Base-by-base conservation (phyloP, 345 rosid genomes). In the Citrus hindsii region DNA sequence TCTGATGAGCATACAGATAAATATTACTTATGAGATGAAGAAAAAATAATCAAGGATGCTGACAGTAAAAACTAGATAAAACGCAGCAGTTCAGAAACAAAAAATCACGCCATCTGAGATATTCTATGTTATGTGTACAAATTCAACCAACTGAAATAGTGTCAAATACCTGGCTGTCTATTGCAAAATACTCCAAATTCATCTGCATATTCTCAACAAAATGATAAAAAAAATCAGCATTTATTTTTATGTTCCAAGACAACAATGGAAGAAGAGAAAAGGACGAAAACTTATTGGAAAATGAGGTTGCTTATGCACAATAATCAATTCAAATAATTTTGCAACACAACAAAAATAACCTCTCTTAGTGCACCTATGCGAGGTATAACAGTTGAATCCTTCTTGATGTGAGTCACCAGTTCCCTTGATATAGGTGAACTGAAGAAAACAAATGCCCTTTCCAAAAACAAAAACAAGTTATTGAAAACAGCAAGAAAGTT, bases 181-280 rank as follows among this genome's bases (percentile, higher is more conserved):
- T 92, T 30, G 99, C 91, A 87, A 94, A 97, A 87, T 90, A 97
- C 84, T 97, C 99, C 94, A 97, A 87, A 85, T 97, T 97, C 99
- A 97, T 94, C 99, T 97, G 96, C 90, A 93, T 66, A 74, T 74
- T 27, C 56, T 60, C 83, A 77, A 73, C 76, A 37, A 79, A 79
- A 35, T 25, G 33, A 69, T 46, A n/a, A 51, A 56, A 60, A 4
- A 4, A n/a, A 59, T 73, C 74, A 81, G 46, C 37, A 38, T 56
- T 14, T 25, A 78, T 56, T 32, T 58, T 48, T 71, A 83, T 71
- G 33, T 77, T 76, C 40, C 48, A 53, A 25, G 30, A 28, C 30
- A 78, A 16, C 22, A 27, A 71, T 64, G 37, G 9, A 65, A 67
- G 22, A 14, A 67, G 19, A 67, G 19, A 67, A 38, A 22, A n/a